phyloP scores from a whole-genome alignment of 768 basidiomycete species.

The Fomitopsis serialis region DNA sequence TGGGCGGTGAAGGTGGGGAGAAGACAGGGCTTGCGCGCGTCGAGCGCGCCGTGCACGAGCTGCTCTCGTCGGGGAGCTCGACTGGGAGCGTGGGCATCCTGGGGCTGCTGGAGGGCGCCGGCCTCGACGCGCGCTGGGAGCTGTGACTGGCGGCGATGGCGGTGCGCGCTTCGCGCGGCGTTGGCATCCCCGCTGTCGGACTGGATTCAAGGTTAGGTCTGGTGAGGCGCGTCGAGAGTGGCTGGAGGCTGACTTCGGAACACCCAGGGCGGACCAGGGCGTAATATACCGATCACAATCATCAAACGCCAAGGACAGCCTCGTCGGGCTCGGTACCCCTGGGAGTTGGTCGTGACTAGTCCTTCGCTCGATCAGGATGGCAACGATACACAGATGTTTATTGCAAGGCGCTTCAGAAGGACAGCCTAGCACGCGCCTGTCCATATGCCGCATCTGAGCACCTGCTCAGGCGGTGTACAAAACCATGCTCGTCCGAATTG shows the following conservation, averaged over 20 bases:
- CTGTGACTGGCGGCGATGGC: background rate
- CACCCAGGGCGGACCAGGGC: too few species aligned
- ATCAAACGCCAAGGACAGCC: background rate
- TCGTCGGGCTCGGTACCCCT: background rate
- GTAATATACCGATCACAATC: too few species aligned
- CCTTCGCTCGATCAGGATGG: background rate
- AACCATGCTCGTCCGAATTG: background rate
- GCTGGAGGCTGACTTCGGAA: too few species aligned
- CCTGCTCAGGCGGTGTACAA: background rate
- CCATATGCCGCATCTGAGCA: background rate
- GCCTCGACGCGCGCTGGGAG: conserved; percentile 6
- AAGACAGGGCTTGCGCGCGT: conserved; percentile 41
- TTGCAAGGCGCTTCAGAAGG: background rate
- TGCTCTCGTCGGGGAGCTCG: conserved; percentile 12
- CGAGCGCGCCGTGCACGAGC: conserved; percentile 39
- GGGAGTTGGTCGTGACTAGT: background rate
- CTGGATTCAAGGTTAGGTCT: background rate
- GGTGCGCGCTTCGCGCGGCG: background rate
- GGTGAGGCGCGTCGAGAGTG: too few species aligned
- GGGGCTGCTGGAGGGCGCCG: conserved; percentile 40
- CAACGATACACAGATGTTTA: background rate
- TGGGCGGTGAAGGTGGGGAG: conserved; percentile 37
- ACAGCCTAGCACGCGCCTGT: background rate
- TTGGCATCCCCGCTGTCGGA: background rate
- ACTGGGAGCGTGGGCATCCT: conserved; percentile 35